These are phyloP conservation scores for Corynespora cassiicola DNA, from an alignment of 2,329 filamentous ascomycete genomes.

Conservation along the genomic window DNA sequence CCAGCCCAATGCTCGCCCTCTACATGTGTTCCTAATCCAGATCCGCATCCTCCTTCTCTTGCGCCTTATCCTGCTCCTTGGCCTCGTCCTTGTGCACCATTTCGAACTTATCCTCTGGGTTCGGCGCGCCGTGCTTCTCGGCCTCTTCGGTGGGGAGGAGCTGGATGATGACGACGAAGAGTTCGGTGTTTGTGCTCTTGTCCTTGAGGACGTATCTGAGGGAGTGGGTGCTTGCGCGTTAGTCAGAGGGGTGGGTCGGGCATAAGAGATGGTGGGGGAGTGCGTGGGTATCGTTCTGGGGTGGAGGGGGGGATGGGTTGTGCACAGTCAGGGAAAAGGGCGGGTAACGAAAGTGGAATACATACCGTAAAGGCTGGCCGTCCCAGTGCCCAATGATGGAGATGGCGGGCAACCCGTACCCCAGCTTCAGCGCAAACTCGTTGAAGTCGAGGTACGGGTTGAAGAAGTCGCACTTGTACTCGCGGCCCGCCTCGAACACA, in stretches of 20 bases:
- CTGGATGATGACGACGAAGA: constrained; percentile 83
- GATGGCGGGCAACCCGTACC: constrained; percentile 69
- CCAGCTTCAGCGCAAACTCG: constrained; percentile 68
- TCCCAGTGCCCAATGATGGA: constrained; percentile 82
- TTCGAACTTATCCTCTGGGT: constrained; percentile 30
- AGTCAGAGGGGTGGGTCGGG: too few relatives aligned
- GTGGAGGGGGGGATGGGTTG: constrained; percentile 43
- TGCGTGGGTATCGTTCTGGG: too few relatives aligned
- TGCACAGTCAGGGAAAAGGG: constrained; percentile 20
- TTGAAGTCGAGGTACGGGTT: constrained; percentile 93
- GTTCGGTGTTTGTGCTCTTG: constrained; percentile 72
- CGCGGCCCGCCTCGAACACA: constrained; percentile 66
- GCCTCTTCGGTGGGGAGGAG: constrained; percentile 72
- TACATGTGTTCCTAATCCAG: too few relatives aligned
- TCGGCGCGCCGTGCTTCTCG: constrained; percentile 28
- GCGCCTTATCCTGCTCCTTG: constrained; percentile 4
- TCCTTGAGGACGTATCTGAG: constrained; percentile 94
- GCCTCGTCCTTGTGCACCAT: constrained; percentile 21
- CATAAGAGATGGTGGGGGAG: constrained; percentile 9
- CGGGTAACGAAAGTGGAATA: constrained; percentile 36
- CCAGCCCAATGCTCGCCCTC: too few relatives aligned
- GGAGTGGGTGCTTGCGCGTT: constrained; percentile 76
- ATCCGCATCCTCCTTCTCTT: constrained; percentile 22
- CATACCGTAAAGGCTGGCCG: constrained; percentile 75
- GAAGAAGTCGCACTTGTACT: constrained; percentile 77